Percentiles rank a stretch among this genome's conserved stretches.
Conservation (phyloP, 2,329 filamentous ascomycete genomes). For the Escovopsis sp. region DNA sequence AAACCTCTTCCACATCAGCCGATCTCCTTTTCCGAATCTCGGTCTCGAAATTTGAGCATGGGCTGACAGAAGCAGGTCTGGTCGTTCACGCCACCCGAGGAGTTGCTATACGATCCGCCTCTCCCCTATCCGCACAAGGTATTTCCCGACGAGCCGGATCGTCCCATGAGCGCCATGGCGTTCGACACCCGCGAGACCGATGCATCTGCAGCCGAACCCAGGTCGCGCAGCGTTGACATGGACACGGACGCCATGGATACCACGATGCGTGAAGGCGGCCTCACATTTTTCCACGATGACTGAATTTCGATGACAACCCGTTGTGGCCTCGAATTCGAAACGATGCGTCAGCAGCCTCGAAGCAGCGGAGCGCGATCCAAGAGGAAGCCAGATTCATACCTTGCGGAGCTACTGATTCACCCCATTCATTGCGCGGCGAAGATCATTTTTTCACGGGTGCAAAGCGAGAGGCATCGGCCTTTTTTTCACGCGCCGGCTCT, state of each 20-base stretch:
- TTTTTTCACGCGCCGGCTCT: slow-evolving; percentile 10
- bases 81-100: slow-evolving; percentile 82
- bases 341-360: neutral
- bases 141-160: slow-evolving; percentile 28
- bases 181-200: slow-evolving; percentile 25
- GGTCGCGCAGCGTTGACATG: slow-evolving; percentile 34
- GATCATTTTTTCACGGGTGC: slow-evolving; percentile 1
- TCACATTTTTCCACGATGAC: slow-evolving; percentile 36
- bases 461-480: slow-evolving; percentile 4
- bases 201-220: slow-evolving; percentile 21
- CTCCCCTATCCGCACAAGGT: slow-evolving; percentile 33
- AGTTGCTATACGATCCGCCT: slow-evolving; percentile 39
- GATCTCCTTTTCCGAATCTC: slow-evolving; percentile 2
- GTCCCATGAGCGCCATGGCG: slow-evolving; percentile 36
- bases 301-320: too few species aligned
- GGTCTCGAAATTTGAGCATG: neutral
- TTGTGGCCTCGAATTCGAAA: too few species aligned
- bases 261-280: slow-evolving; percentile 30
- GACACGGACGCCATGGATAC: slow-evolving; percentile 41
- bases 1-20: too few species aligned
- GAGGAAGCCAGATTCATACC: too few species aligned
- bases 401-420: slow-evolving; percentile 1
- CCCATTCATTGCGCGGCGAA: slow-evolving; percentile 4
- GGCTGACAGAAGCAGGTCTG: slow-evolving; percentile 50
- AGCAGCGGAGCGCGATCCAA: too few species aligned